Evolutionary conservation across 768 basidiomycete species (phyloP).

Genomic region (Termitomyces bulborhizus): DNA sequence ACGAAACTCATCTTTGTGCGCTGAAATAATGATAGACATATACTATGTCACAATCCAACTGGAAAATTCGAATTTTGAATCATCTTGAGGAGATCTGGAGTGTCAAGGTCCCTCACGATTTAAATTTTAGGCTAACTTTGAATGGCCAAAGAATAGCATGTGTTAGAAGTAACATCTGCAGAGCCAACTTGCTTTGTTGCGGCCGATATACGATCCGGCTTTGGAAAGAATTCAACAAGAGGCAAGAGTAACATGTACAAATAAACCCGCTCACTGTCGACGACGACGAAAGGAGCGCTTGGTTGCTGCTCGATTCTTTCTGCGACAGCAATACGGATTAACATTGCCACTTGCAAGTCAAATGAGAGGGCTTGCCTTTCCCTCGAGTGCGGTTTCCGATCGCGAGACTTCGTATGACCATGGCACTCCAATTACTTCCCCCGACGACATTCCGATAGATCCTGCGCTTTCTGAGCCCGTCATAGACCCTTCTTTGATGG

Average conservation of each 20-base stretch:
- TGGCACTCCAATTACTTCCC: constrained; percentile 51
- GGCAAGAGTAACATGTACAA: constrained; percentile 27
- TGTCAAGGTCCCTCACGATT: not conserved
- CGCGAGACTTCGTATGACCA: constrained; percentile 55
- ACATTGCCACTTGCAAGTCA: not conserved
- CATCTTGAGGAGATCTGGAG: not conserved
- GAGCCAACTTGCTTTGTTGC: not conserved
- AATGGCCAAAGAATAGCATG: not conserved
- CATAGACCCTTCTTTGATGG: constrained; percentile 49
- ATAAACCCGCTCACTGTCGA: constrained; percentile 35
- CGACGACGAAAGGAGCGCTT: constrained; percentile 31
- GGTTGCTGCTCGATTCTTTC: constrained; percentile 10
- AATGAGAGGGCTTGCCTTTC: constrained; percentile 64
- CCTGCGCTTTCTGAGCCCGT: constrained; percentile 53
- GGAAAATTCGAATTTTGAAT: too few species aligned
- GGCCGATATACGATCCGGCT: not conserved
- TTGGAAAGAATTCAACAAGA: not conserved
- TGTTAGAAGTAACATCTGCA: not conserved
- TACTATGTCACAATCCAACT: too few species aligned
- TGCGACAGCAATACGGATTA: constrained; percentile 3
- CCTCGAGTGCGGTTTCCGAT: constrained; percentile 38
- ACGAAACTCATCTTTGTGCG: too few species aligned
- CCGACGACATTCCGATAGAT: constrained; percentile 75
- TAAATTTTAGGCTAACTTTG: not conserved
- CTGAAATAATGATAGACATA: too few species aligned